phyloP scores from a whole-genome alignment of 2,329 filamentous ascomycete species.

The Aspergillus hortae region DNA sequence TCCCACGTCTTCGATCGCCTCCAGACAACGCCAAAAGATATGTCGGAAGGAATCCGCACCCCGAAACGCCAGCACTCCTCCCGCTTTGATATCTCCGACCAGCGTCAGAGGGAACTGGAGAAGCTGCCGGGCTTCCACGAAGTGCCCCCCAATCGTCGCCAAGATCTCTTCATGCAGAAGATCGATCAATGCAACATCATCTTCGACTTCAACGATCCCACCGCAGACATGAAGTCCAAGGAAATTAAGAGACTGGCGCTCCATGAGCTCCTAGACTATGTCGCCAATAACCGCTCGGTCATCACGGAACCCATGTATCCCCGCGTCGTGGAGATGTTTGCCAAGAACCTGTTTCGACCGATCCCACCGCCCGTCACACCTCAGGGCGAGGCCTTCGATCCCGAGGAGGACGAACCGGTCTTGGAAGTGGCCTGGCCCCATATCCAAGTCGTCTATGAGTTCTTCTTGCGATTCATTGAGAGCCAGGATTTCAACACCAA shows the following conservation, averaged over 20 bases:
- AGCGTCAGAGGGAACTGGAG: slow-evolving; percentile 82
- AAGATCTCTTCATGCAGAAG: slow-evolving; percentile 99
- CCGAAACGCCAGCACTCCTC: slow-evolving; percentile 97
- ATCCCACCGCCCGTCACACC: slow-evolving; percentile 97
- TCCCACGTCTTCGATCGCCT: slow-evolving; percentile 83
- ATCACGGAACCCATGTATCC: slow-evolving; percentile 99
- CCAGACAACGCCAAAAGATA: slow-evolving; percentile 92
- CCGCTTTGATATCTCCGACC: slow-evolving; percentile 94
- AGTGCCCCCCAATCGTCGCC: slow-evolving; percentile 87
- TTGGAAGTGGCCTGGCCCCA: slow-evolving; percentile 98
- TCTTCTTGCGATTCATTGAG: slow-evolving; percentile 97
- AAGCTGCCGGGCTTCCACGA: slow-evolving; percentile 98
- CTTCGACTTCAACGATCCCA: slow-evolving; percentile 98
- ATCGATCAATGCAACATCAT: slow-evolving; percentile 99
- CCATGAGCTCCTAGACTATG: slow-evolving; percentile 94
- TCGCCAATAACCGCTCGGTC: slow-evolving; percentile 96
- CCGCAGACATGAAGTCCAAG: slow-evolving; percentile 98
- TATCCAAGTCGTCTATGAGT: slow-evolving; percentile 99
- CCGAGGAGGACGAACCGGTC: slow-evolving; percentile 96
- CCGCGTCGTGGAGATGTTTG: slow-evolving; percentile 97
- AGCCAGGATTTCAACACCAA: slow-evolving; percentile 99
- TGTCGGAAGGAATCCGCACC: slow-evolving; percentile 89
- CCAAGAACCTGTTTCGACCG: slow-evolving; percentile 95
- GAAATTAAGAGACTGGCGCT: slow-evolving; percentile 97
- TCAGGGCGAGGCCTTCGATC: slow-evolving; percentile 96